A percentile compares a stretch with the other conserved stretches of the same genome.
Conservation (phyloP, 805 yeast species). For the Suhomyces vadensis region DNA sequence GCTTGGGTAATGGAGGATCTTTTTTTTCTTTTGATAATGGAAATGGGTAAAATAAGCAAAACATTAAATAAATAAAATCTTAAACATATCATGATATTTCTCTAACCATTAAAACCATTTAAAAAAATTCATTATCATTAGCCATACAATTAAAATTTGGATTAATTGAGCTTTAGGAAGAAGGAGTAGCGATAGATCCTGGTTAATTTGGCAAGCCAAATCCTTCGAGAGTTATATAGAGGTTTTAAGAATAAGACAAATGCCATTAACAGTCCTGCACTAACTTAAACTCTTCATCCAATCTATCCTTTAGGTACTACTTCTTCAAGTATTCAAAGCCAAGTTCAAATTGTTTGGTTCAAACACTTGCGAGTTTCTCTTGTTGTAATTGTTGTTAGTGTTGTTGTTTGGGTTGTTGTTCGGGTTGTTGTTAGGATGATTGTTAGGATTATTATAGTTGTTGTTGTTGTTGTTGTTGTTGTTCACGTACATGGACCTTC, state of each 20-base stretch:
- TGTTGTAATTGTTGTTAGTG: constrained; percentile 10
- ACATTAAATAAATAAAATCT: too few relatives aligned
- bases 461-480: constrained; percentile 13
- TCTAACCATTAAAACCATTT: neutral
- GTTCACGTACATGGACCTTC: constrained; percentile 34
- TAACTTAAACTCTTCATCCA: neutral
- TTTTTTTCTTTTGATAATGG: neutral
- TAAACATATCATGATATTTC: neutral
- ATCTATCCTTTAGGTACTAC: neutral
- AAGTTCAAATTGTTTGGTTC: constrained; percentile 15
- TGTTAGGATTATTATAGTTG: constrained; percentile 13
- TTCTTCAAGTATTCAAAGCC: constrained; percentile 12
- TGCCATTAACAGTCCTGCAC: neutral
- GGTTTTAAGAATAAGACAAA: too few relatives aligned
- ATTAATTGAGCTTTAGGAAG: neutral
- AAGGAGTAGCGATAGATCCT: too few relatives aligned
- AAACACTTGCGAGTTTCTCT: constrained; percentile 15
- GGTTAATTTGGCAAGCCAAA: too few relatives aligned
- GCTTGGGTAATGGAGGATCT: neutral
- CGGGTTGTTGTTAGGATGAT: neutral
- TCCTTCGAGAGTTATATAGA: too few relatives aligned
- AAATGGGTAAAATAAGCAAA: too few relatives aligned
- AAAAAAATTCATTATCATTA: constrained; percentile 1
- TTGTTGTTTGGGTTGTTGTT: constrained; percentile 9
- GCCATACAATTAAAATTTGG: neutral